These are phyloP conservation scores for Ceratocystis variospora DNA, from an alignment of 2,329 filamentous ascomycete species.

Conservation along the genomic window DNA sequence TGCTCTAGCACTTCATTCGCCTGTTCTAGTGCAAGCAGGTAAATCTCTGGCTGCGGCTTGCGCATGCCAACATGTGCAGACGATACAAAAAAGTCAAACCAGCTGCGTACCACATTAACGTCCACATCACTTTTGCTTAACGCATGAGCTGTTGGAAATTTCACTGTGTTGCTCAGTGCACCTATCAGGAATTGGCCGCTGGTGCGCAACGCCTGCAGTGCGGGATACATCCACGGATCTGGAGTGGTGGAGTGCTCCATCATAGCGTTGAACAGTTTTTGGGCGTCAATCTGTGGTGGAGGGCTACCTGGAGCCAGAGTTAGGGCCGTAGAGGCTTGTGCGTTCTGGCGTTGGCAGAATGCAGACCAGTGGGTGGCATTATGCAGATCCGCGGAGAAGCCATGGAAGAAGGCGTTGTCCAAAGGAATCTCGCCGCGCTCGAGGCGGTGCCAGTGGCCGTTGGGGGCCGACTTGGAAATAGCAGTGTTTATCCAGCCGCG, in stretches of 20 bases:
- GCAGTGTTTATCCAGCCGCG: constrained; percentile 84
- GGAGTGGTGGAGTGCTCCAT: constrained; percentile 57
- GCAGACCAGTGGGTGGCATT: constrained; percentile 52
- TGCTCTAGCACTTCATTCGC: constrained; percentile 46
- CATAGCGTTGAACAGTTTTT: constrained; percentile 80
- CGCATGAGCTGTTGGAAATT: constrained; percentile 63
- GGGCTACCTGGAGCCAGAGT: constrained; percentile 31
- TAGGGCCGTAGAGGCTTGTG: constrained; percentile 24
- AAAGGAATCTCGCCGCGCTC: constrained; percentile 72
- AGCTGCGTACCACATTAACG: constrained; percentile 41
- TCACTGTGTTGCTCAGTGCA: constrained; percentile 79
- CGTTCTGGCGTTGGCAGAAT: constrained; percentile 38
- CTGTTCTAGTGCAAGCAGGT: constrained; percentile 54
- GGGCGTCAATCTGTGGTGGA: constrained; percentile 59
- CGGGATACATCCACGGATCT: constrained; percentile 82
- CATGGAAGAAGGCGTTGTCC: constrained; percentile 58
- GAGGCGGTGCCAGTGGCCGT: constrained; percentile 76
- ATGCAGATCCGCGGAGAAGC: constrained; percentile 63
- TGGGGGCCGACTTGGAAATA: constrained; percentile 63
- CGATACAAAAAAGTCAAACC: constrained; percentile 80
- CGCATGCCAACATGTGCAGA: constrained; percentile 75
- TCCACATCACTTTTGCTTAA: constrained; percentile 42
- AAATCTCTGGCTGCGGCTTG: constrained; percentile 76
- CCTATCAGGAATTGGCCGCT: constrained; percentile 57
- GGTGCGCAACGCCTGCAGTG: constrained; percentile 52